These are phyloP conservation scores for Toxoplasma gondii DNA, from an alignment of 169 alveolate genomes.

Conservation along the genomic window DNA sequence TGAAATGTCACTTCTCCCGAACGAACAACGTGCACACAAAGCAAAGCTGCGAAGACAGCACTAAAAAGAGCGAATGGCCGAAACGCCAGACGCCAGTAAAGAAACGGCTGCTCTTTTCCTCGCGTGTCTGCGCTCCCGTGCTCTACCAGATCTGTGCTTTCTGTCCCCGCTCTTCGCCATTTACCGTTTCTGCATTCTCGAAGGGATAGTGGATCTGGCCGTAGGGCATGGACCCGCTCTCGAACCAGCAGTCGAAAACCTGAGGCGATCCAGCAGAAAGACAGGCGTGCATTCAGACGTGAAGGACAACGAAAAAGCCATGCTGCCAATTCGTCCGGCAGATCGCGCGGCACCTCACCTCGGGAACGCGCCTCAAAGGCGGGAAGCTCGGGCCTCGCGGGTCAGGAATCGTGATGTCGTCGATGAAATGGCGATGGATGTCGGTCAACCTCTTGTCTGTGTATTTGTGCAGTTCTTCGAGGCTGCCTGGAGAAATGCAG, in stretches of 20 bases:
- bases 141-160: too few relatives aligned
- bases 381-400: constrained; percentile 93
- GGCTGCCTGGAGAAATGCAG: constrained; percentile 50
- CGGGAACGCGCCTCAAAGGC: constrained; percentile 85
- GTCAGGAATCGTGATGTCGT: constrained; percentile 94
- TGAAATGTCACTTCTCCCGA: too few relatives aligned
- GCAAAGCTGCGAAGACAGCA: too few relatives aligned
- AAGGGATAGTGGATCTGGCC: constrained; percentile 98
- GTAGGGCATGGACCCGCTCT: constrained; percentile 99
- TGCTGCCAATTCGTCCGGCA: too few relatives aligned
- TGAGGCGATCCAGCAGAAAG: constrained; percentile 73
- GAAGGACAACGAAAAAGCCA: background rate
- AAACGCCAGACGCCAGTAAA: too few relatives aligned
- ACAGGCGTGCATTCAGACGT: background rate
- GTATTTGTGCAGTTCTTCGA: constrained; percentile 73
- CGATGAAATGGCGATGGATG: constrained; percentile 97
- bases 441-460: constrained; percentile 87
- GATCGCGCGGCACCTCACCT: constrained; percentile 61
- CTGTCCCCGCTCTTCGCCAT: too few relatives aligned
- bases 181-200: constrained; percentile 85
- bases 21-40: too few relatives aligned
- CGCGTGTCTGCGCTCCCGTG: too few relatives aligned
- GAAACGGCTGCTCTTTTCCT: too few relatives aligned
- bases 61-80: too few relatives aligned
- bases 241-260: constrained; percentile 99